Base-by-base conservation (phyloP, 441 rosid genomes). In the Breynia disticha region DNA sequence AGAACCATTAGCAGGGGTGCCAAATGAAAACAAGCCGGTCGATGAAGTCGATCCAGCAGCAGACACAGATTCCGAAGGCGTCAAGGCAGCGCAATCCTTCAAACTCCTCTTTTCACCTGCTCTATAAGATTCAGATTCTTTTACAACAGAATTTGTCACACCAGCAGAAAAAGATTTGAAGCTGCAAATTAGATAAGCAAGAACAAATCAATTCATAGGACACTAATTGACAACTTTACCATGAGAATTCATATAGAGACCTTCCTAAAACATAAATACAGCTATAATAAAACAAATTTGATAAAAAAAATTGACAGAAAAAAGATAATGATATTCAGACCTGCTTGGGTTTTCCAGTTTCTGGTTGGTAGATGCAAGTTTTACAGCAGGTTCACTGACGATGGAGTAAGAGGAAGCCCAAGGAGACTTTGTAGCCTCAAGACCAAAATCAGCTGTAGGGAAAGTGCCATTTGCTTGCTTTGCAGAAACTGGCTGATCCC, bases 91-190 rank as follows among this genome's bases (percentile, higher is more conserved):
- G 48, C 55, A 79, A n/a, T 55, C 52, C 56, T 74, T 78, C 59
- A 56, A 52, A 67, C 46, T 50, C 24, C 50, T 75, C 61, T 62
- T 61, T 50, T 56, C 53, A 42, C 52, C 69, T 65, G 55, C 62
- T 68, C 73, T 73, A 57, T 60, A 70, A 51, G 71, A 61, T 65
- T 80, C 90, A 61, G 66, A 50, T 46, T 64, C 76, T 53, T 74
- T 71, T 5, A 53, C 16, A 19, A 41, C 64, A 61, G 66, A 43
- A 54, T 72, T 73, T 44, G 66, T 60, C 38, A 67, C 50, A 62
- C 66, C 78, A 61, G 59, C 60, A 61, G 72, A 67, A 67, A 24
- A 44, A 63, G 67, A 45, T 12, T 49, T 37, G 52, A 63, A 62
- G 67, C 95, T 85, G 78, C 70, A 71, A 42, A 60, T 10, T 16